Evolutionary conservation across 306 rosid species (phyloP).

Genomic region (Urtica urens): DNA sequence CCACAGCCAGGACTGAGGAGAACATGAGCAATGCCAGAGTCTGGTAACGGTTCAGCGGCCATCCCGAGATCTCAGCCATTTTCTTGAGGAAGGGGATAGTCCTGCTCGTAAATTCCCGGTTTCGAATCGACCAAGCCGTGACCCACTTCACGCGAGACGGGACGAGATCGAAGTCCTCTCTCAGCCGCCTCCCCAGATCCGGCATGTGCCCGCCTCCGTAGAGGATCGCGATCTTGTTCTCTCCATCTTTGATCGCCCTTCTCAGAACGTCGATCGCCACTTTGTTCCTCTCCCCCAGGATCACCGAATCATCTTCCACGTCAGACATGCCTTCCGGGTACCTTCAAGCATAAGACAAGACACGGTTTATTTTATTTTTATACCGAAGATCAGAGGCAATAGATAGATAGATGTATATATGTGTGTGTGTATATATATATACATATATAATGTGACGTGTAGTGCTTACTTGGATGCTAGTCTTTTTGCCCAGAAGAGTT

Average conservation of each 20-base stretch:
- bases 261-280: conserved; percentile 53
- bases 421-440: too few relatives aligned
- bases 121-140: conserved; percentile 77
- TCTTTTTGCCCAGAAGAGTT: conserved; percentile 76
- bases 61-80: conserved; percentile 65
- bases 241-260: conserved; percentile 51
- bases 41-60: conserved; percentile 96
- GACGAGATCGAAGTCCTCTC: conserved; percentile 65
- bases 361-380: not conserved
- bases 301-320: conserved; percentile 72
- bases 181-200: conserved; percentile 69
- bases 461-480: conserved; percentile 62
- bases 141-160: conserved; percentile 73
- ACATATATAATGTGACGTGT: too few relatives aligned
- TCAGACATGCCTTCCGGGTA: conserved; percentile 61
- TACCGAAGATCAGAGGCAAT: not conserved
- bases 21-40: conserved; percentile 86
- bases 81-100: conserved; percentile 77
- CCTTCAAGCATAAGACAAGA: conserved; percentile 27
- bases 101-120: conserved; percentile 31
- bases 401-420: too few relatives aligned
- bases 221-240: conserved; percentile 76
- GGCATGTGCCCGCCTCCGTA: conserved; percentile 99
- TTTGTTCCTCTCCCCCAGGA: conserved; percentile 76
- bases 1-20: conserved; percentile 74